Conservation (phyloP, 495 filamentous ascomycete species). For the Neurospora intermedia region DNA sequence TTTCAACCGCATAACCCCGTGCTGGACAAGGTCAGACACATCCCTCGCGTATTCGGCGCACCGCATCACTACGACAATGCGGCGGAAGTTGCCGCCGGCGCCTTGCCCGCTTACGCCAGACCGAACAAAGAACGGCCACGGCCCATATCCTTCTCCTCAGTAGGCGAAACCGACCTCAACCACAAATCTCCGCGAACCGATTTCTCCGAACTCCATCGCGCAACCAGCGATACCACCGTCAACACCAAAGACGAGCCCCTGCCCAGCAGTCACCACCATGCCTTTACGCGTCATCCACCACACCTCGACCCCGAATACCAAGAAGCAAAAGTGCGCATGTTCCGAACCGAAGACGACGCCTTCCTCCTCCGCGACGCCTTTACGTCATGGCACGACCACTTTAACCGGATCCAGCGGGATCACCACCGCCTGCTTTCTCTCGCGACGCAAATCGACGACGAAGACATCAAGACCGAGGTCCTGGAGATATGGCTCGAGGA, state of each 20-base stretch:
- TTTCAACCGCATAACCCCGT: conserved; percentile 5
- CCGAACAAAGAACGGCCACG: conserved; percentile 11
- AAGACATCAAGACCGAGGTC: conserved; percentile 13
- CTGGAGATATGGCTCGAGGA: conserved; percentile 19
- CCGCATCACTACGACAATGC: not conserved
- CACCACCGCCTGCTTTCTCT: conserved; percentile 2
- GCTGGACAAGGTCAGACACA: conserved; percentile 2
- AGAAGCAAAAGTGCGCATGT: conserved; percentile 11
- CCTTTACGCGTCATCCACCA: not conserved
- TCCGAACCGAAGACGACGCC: conserved; percentile 6
- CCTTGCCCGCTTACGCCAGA: not conserved
- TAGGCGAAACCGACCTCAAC: conserved; percentile 10
- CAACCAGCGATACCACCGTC: conserved; percentile 10
- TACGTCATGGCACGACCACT: conserved; percentile 6
- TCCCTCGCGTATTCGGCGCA: not conserved
- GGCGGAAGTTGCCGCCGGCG: conserved; percentile 1
- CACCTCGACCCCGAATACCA: conserved; percentile 5
- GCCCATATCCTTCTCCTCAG: conserved; percentile 8
- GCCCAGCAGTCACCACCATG: not conserved
- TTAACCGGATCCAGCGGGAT: conserved; percentile 1
- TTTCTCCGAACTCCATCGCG: conserved; percentile 4
- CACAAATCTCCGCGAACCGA: conserved; percentile 5
- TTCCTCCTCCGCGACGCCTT: conserved; percentile 7
- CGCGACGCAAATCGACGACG: conserved; percentile 12
- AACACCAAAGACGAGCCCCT: conserved; percentile 8